Percentiles rank a stretch among this genome's conserved stretches.
Evolutionary conservation across 176 grass and related monocot species (phyloP).

Genomic region (Eleusine indica): DNA sequence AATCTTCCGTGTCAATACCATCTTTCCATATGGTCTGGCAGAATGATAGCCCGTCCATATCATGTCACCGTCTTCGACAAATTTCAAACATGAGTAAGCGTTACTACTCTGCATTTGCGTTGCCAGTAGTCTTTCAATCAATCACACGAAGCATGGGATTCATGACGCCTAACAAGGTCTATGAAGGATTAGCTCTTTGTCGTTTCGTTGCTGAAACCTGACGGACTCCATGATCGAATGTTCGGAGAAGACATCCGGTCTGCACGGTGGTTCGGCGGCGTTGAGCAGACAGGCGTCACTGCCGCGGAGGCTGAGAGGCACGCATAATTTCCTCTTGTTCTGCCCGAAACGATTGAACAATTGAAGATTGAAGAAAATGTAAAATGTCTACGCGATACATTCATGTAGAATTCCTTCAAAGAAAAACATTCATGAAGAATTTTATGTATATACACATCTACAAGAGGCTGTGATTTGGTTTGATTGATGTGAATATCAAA

Average conservation of each 20-base stretch:
- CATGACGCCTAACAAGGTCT: too few species aligned
- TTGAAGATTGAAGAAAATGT: not conserved
- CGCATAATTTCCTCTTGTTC: not conserved
- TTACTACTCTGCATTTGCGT: too few species aligned
- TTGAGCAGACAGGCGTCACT: not conserved
- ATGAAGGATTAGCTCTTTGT: too few species aligned
- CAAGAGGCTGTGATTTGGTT: not conserved
- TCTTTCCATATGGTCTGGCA: too few species aligned
- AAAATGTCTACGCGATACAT: not conserved
- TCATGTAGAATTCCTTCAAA: too few species aligned
- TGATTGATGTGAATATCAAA: constrained; percentile 2
- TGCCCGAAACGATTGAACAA: not conserved
- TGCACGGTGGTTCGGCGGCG: not conserved
- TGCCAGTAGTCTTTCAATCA: too few species aligned
- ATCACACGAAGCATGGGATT: too few species aligned
- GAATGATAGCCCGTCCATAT: too few species aligned
- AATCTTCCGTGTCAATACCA: too few species aligned
- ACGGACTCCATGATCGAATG: not conserved
- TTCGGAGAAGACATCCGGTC: not conserved
- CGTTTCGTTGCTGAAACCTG: not conserved
- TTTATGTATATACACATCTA: constrained; percentile 8
- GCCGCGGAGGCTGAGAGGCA: not conserved
- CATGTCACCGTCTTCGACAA: too few species aligned
- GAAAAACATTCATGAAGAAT: not conserved
- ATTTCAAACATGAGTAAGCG: too few species aligned